Evolutionary conservation across 129 eudicot genomes (phyloP), one percentile per base, ranked within the genome.

Genomic region (Ambrosia artemisiifolia): DNA sequence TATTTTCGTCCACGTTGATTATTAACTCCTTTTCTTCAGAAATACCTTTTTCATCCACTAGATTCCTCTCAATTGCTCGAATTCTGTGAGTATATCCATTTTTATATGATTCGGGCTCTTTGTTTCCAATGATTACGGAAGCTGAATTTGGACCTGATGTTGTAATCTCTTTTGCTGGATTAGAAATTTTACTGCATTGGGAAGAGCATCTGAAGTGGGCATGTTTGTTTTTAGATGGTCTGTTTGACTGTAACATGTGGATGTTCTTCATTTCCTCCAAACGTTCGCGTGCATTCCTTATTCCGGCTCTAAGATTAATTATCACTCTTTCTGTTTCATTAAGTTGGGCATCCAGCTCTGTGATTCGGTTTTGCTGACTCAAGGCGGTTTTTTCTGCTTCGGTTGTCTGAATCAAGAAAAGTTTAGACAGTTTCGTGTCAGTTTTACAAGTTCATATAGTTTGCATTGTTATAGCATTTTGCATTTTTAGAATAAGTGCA

Each of bases 331-430:
- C 97, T 30, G 94, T 79, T 87, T 86, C 96, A 73, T 79, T 70
- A 40, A 88, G 94, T 71, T 86, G 89, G 4, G 86, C 78, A 71
- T 92, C 97, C 53, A 92, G 79, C 82, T 92, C 97, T 70, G 81
- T 73, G 70, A 86, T 82, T 69, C 76, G 83, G 56, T 24, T 81
- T 51, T 83, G 74, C 70, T 83, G 87, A 69, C 70, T 79, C 72
- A 62, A 30, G 5, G 84, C 63, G 65, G 82, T 59, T 9, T 53
- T 63, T 67, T 84, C 80, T 20, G 87, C 82, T 75, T 86, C 93
- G 34, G 71, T 69, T 49, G 66, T 63, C 97, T 92, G 82, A 46
- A 85, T 55, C 74, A 56, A 35, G 51, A 14, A 62, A 32, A 42
- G 36, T 28, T 61, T 34, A 19, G 16, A 67, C 13, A 49, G 16